Conservation (phyloP, 352 stramenopile genomes). For the Globisporangium abappressorium region DNA sequence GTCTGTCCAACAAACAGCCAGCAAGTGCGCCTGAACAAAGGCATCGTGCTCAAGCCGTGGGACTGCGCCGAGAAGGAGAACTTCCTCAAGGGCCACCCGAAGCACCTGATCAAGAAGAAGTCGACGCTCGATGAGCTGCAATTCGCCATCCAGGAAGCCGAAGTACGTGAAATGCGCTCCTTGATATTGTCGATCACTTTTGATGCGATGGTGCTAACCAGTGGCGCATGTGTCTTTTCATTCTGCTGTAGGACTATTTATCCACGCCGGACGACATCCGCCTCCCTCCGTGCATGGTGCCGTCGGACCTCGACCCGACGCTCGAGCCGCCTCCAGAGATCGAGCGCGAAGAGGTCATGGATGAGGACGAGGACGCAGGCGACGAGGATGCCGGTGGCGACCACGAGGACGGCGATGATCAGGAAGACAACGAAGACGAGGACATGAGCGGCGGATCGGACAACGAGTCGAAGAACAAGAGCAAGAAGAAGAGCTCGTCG, state of each 20-base stretch:
- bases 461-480: slow-evolving; percentile 22
- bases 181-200: background rate
- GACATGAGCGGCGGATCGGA: slow-evolving; percentile 23
- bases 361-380: slow-evolving; percentile 27
- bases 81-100: slow-evolving; percentile 66
- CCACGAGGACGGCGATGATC: slow-evolving; percentile 11
- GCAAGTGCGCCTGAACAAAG: slow-evolving; percentile 59
- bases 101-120: slow-evolving; percentile 73
- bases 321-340: slow-evolving; percentile 57
- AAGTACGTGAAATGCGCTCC: slow-evolving; percentile 20
- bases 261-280: slow-evolving; percentile 72
- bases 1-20: slow-evolving; percentile 28
- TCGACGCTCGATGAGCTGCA: slow-evolving; percentile 39
- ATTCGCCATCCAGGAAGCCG: slow-evolving; percentile 58
- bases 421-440: slow-evolving; percentile 11
- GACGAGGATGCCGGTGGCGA: slow-evolving; percentile 25
- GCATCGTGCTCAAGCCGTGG: slow-evolving; percentile 62
- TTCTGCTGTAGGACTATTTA: slow-evolving; percentile 54
- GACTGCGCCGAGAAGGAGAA: slow-evolving; percentile 66
- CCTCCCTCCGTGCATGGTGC: slow-evolving; percentile 72
- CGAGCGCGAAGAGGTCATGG: slow-evolving; percentile 23
- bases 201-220: background rate
- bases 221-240: background rate
- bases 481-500: slow-evolving; percentile 27
- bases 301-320: slow-evolving; percentile 75